Evolutionary conservation across 495 filamentous ascomycete species (phyloP).

Genomic region (Aspergillus hancockii): DNA sequence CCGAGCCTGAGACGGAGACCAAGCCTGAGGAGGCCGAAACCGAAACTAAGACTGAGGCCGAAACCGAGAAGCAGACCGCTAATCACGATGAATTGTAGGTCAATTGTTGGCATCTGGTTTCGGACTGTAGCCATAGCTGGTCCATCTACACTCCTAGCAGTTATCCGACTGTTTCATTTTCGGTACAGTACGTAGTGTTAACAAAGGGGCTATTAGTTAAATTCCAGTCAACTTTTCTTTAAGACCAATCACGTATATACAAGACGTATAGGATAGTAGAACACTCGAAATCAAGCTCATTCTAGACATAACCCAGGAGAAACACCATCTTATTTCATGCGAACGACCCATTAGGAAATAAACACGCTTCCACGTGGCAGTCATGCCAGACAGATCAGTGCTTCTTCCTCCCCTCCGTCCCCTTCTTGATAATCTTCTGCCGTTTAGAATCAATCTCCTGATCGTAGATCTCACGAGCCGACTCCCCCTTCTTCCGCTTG

Average conservation of each 20-base stretch:
- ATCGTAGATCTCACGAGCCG: constrained; percentile 54
- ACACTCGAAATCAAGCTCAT: constrained; percentile 7
- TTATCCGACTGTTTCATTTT: no score
- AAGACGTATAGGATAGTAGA: constrained; percentile 18
- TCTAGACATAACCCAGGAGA: neutral
- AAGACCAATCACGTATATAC: constrained; percentile 2
- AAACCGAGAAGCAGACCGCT: constrained; percentile 39
- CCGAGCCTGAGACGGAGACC: no score
- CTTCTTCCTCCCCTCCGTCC: constrained; percentile 49
- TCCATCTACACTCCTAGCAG: constrained; percentile 3
- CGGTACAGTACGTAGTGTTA: neutral
- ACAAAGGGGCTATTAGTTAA: neutral
- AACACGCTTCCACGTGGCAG: neutral
- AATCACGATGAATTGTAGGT: constrained; percentile 41
- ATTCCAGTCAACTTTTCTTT: constrained; percentile 2
- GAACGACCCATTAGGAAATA: constrained; percentile 1
- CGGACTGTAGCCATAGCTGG: neutral
- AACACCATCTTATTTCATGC: constrained; percentile 18
- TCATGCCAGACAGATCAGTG: constrained; percentile 5
- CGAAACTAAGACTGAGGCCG: constrained; percentile 18
- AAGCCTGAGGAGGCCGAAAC: no score
- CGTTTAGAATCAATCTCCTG: constrained; percentile 50
- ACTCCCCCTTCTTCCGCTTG: constrained; percentile 79
- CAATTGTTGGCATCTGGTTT: neutral
- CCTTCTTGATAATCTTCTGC: constrained; percentile 54